phyloP scores from a whole-genome alignment of 192 early-diverging fungal genomes.

The Coemansia sp. region DNA sequence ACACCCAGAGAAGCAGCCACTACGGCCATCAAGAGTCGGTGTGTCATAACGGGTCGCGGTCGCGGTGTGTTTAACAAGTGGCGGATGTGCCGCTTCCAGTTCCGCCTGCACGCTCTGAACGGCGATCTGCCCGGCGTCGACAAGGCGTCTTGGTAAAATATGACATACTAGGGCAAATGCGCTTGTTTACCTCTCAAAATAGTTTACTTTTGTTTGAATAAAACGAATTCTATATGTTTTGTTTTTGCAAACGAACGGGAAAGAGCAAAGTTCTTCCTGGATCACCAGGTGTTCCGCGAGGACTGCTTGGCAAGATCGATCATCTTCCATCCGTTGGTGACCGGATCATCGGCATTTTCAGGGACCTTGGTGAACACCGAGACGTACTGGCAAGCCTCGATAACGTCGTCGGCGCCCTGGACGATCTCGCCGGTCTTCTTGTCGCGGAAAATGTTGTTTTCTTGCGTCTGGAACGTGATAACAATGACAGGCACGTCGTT shows the following conservation, averaged over 20 bases:
- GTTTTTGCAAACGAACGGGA: too few relatives aligned
- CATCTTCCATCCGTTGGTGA: slow-evolving; percentile 90
- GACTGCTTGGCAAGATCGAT: slow-evolving; percentile 85
- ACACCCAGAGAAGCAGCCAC: slow-evolving; percentile 65
- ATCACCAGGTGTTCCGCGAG: slow-evolving; percentile 54
- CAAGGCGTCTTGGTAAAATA: slow-evolving; percentile 73
- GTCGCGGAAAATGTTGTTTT: slow-evolving; percentile 92
- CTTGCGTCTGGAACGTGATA: slow-evolving; percentile 88
- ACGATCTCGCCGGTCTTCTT: slow-evolving; percentile 79
- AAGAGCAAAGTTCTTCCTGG: too few relatives aligned
- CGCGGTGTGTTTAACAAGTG: slow-evolving; percentile 75
- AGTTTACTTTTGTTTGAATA: neutral
- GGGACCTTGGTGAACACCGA: slow-evolving; percentile 90
- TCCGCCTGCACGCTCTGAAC: slow-evolving; percentile 74
- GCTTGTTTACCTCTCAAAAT: too few relatives aligned
- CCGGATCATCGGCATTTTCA: slow-evolving; percentile 71
- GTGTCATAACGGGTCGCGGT: slow-evolving; percentile 72
- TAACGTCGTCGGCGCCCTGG: slow-evolving; percentile 83
- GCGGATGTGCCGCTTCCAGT: slow-evolving; percentile 75
- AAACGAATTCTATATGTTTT: too few relatives aligned
- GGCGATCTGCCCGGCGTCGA: slow-evolving; percentile 79
- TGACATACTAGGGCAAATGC: too few relatives aligned
- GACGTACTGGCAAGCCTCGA: slow-evolving; percentile 85
- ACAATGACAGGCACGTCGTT: slow-evolving; percentile 91
- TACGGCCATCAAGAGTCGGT: slow-evolving; percentile 69